Percentiles rank a stretch among this genome's conserved stretches.
These are phyloP conservation scores for Russula earlei DNA, from an alignment of 768 basidiomycete species.

Conservation along the genomic window DNA sequence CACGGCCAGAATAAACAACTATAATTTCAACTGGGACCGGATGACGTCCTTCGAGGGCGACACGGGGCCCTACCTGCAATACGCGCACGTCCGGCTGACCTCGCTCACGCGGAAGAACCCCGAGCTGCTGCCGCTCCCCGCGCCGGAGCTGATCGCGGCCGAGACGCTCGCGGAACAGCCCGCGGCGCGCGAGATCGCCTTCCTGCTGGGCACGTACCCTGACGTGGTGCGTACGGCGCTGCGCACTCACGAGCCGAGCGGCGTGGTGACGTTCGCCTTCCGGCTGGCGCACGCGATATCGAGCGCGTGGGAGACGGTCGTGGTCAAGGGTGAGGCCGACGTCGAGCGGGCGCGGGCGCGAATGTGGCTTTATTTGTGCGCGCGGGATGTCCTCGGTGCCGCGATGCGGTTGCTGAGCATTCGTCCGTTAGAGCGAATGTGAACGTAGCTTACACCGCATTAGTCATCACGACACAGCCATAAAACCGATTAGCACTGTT, in stretches of 20 bases:
- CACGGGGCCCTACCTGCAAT: slow-evolving; percentile 92
- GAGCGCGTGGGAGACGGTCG: slow-evolving; percentile 84
- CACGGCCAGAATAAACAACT: slow-evolving; percentile 78
- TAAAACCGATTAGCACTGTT: too few species aligned
- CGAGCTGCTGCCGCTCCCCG: slow-evolving; percentile 67
- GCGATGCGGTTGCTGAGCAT: slow-evolving; percentile 85
- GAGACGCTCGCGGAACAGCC: slow-evolving; percentile 53
- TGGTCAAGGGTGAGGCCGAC: slow-evolving; percentile 78
- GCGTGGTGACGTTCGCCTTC: slow-evolving; percentile 86
- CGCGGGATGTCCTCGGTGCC: slow-evolving; percentile 80
- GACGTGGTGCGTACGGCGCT: slow-evolving; percentile 83
- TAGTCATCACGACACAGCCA: too few species aligned
- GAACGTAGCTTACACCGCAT: too few species aligned
- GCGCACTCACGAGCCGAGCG: slow-evolving; percentile 80
- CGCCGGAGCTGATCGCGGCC: slow-evolving; percentile 58
- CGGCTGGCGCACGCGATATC: slow-evolving; percentile 80
- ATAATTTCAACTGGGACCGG: slow-evolving; percentile 88
- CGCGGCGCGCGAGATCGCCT: slow-evolving; percentile 75
- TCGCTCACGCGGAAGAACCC: slow-evolving; percentile 92
- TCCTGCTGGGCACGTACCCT: slow-evolving; percentile 85
- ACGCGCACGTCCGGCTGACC: slow-evolving; percentile 87
- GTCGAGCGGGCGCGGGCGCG: slow-evolving; percentile 69
- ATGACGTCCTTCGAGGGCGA: slow-evolving; percentile 96
- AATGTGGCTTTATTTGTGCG: slow-evolving; percentile 82
- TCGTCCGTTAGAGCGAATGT: slow-evolving; percentile 91